Base-by-base conservation (phyloP, 768 basidiomycete species). In the Porphyrellus cyaneotinctus region DNA sequence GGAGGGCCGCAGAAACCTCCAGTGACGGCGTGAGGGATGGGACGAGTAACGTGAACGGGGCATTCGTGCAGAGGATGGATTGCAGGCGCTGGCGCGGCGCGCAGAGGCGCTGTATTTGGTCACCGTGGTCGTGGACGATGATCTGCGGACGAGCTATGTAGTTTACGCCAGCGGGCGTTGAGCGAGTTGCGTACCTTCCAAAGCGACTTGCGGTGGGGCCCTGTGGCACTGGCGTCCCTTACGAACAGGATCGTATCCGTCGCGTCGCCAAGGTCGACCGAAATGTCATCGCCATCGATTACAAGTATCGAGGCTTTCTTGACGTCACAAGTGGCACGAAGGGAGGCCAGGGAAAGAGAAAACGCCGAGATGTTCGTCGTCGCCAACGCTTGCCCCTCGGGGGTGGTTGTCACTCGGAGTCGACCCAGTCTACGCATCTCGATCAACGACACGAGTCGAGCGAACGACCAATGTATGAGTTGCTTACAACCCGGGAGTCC, bases 401-500 rank as follows among this genome's bases (percentile, higher is more conserved):
- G 32, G 11, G 12, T 30, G 17, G 23, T 44, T 35, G 14, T 50
- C 43, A 64, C 66, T 3, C 43, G 59, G 18, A 67, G 63, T 13
- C 61, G 64, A 31, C 60, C 56, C 41, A 64, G 24, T 23, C 60
- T 63, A 43, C 41, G 37, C 6, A 36, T 39, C 9, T 28, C 20
- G 2, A 33, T 57, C 39, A 54, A 39, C 28, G n/a, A 43, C 36
- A 22, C 5, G 0, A 22, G 35, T 33, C 8, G 2, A 26, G 17
- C 12, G n/a, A 43, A 24, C 13, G 14, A 33, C 12, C 12, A 10
- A 6, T 3, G 13, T 22, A 33, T 23, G 7, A 7, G n/a, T 3
- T 33, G 60, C 79, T 46, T 51, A 88, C 89, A 86, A 74, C 43
- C 92, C 92, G 31, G 88, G 87, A n/a, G 77, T 67, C 2, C 62